Base-by-base conservation (phyloP, 139 green algal genomes). In the Nannochloris sp. region DNA sequence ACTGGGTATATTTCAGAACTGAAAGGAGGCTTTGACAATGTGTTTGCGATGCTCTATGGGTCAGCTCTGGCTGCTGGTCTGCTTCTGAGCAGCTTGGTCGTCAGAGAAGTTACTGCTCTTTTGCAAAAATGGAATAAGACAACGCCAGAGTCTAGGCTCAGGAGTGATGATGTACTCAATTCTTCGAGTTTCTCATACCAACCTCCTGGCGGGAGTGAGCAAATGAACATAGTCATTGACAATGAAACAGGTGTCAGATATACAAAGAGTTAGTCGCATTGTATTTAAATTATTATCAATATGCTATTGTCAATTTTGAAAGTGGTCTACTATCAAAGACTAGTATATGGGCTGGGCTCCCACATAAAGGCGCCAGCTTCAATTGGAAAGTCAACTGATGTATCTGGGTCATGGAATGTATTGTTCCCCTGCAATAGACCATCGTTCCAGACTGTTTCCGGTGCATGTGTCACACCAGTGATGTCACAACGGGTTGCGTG, bases 41-140 rank as follows among this genome's bases (percentile, higher is more conserved):
- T 96, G 4, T 96, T 96, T 56, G 56, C 67, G 17, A 95, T 96
- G 89, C 75, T 96, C 2, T 93, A 93, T 68, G 29, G 51, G 12
- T 65, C 78, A 9, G 84, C 84, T 0, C 20, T 82, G n/a, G 61
- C 67, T 30, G 85, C 85, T 10, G 82, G 69, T 6, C 36, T 78
- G 11, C 63, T 85, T 17, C 36, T 85, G 2, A n/a, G 12, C 8
- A 8, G 56, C 14, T 58, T 76, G 5, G 56, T 71, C 4, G 8
- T 67, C 17, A 46, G 30, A 20, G 69, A 76, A 49, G 17, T 71
- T 4, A 25, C 16, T 20, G 33, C 23, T 28, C 33, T 66, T 5
- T 45, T 53, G 29, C n/a, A 23, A 17, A 33, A 17, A 6, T 10
- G 58, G 11, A 64, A 13, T 6, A 66, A 66, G 14, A 45, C 0